phyloP scores from a whole-genome alignment of 1,284 basidiomycete species.

The Porogramme epimiltina region DNA sequence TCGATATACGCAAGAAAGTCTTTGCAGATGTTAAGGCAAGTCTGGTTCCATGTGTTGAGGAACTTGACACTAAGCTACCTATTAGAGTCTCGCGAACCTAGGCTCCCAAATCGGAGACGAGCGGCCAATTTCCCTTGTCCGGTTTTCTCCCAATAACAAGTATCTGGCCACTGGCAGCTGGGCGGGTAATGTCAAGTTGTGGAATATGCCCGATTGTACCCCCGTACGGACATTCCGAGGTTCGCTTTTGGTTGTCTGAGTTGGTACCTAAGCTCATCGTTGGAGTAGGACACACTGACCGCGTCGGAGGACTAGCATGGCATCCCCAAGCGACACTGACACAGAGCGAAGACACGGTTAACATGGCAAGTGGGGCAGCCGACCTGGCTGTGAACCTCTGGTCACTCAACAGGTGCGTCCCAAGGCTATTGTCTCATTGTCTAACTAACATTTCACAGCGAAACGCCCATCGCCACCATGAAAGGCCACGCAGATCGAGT shows the following conservation, averaged over 20 bases:
- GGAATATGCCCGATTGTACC: slow-evolving; percentile 92
- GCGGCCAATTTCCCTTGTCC: slow-evolving; percentile 89
- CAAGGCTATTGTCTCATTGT: not conserved
- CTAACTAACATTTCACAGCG: slow-evolving; percentile 48
- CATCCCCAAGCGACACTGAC: slow-evolving; percentile 92
- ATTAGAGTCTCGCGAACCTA: slow-evolving; percentile 86
- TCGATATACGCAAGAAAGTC: slow-evolving; percentile 89
- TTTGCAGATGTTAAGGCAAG: slow-evolving; percentile 88
- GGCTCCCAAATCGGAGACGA: slow-evolving; percentile 99
- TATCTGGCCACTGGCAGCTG: slow-evolving; percentile 92
- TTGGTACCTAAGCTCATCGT: not conserved
- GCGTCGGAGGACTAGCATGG: slow-evolving; percentile 96
- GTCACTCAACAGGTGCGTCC: slow-evolving; percentile 78
- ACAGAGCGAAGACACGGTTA: slow-evolving; percentile 70
- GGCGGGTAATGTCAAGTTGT: slow-evolving; percentile 93
- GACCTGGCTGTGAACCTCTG: slow-evolving; percentile 88
- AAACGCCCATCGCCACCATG: slow-evolving; percentile 79
- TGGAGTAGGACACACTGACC: slow-evolving; percentile 79
- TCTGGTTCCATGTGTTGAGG: no score
- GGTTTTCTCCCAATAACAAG: slow-evolving; percentile 91
- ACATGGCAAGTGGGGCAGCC: slow-evolving; percentile 90
- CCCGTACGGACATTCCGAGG: slow-evolving; percentile 74
- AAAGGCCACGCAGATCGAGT: slow-evolving; percentile 91
- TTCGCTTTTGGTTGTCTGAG: slow-evolving; percentile 30
- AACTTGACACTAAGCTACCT: no score